Percentiles rank a stretch among this genome's conserved stretches.
Evolutionary conservation across 2,329 filamentous ascomycete species (phyloP).

Genomic region (Penicillium sp.): DNA sequence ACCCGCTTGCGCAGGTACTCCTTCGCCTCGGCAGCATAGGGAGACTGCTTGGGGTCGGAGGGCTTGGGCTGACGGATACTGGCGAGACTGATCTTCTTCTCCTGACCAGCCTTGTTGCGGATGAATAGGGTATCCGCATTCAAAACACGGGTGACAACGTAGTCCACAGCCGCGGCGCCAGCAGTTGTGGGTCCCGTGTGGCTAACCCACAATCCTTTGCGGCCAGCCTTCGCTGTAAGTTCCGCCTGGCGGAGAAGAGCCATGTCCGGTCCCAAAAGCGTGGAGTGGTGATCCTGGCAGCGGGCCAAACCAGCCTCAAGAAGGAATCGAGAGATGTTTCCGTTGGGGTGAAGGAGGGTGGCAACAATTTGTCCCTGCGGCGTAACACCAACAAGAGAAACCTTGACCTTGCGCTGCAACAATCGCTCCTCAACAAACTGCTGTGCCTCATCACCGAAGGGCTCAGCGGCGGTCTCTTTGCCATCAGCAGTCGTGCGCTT

Average conservation of each 20-base stretch:
- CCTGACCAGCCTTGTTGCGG: constrained; percentile 75
- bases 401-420: constrained; percentile 79
- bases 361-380: constrained; percentile 91
- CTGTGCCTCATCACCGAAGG: constrained; percentile 84
- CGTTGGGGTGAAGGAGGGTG: constrained; percentile 79
- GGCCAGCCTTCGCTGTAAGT: constrained; percentile 73
- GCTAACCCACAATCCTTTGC: constrained; percentile 76
- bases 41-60: constrained; percentile 79
- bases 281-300: constrained; percentile 95
- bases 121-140: constrained; percentile 87
- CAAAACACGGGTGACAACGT: constrained; percentile 78
- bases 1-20: constrained; percentile 90
- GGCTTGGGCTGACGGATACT: constrained; percentile 92
- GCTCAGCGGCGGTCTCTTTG: constrained; percentile 79
- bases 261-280: constrained; percentile 87
- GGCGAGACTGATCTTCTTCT: constrained; percentile 89
- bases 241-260: constrained; percentile 79
- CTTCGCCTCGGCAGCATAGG: constrained; percentile 90
- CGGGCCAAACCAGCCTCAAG: constrained; percentile 85
- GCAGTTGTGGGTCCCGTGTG: constrained; percentile 66
- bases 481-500: constrained; percentile 81
- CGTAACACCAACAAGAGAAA: constrained; percentile 80
- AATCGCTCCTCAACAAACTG: constrained; percentile 82
- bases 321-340: constrained; percentile 89
- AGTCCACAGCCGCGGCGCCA: constrained; percentile 64